Conservation (phyloP, 2,329 filamentous ascomycete genomes). For the Hirsutella rhossiliensis region DNA sequence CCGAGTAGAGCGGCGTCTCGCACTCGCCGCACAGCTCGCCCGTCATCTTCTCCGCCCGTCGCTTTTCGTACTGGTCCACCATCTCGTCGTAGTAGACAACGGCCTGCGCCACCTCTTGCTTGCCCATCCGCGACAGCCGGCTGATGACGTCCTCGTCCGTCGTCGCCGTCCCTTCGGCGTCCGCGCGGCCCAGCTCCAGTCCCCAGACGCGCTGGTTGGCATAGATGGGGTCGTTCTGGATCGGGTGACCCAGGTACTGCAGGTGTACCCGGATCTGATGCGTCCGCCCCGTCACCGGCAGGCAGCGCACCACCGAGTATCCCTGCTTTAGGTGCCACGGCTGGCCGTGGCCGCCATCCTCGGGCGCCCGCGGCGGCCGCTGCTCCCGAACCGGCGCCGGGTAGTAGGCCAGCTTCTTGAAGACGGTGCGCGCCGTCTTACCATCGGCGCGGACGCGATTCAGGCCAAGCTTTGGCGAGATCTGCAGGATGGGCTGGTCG, state of each 20-base stretch:
- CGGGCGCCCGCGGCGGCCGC: not conserved
- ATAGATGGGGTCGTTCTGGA: constrained; percentile 96
- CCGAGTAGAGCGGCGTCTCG: constrained; percentile 80
- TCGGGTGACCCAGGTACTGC: constrained; percentile 88
- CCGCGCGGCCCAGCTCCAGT: constrained; percentile 56
- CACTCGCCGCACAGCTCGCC: constrained; percentile 73
- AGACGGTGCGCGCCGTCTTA: constrained; percentile 81
- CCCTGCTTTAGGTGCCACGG: constrained; percentile 50
- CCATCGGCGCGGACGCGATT: constrained; percentile 92
- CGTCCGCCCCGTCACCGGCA: constrained; percentile 85
- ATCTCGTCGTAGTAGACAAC: constrained; percentile 91
- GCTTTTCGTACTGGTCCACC: constrained; percentile 79
- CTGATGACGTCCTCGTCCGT: constrained; percentile 85
- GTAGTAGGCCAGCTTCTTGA: constrained; percentile 88
- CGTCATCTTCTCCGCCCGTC: constrained; percentile 87
- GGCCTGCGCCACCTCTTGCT: constrained; percentile 81
- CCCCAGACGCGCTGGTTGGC: constrained; percentile 91
- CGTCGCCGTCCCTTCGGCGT: constrained; percentile 53
- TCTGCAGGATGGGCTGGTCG: constrained; percentile 84
- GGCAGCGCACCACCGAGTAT: constrained; percentile 89
- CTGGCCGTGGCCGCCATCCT: constrained; percentile 4
- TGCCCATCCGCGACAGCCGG: constrained; percentile 79
- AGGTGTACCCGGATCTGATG: constrained; percentile 93
- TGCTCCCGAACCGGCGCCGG: constrained; percentile 32
- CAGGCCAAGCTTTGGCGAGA: constrained; percentile 87